Evolutionary conservation across 805 yeast genomes (phyloP), one percentile per base, ranked within the genome.

Genomic region (Cyberlindnera samutprakarnensis): DNA sequence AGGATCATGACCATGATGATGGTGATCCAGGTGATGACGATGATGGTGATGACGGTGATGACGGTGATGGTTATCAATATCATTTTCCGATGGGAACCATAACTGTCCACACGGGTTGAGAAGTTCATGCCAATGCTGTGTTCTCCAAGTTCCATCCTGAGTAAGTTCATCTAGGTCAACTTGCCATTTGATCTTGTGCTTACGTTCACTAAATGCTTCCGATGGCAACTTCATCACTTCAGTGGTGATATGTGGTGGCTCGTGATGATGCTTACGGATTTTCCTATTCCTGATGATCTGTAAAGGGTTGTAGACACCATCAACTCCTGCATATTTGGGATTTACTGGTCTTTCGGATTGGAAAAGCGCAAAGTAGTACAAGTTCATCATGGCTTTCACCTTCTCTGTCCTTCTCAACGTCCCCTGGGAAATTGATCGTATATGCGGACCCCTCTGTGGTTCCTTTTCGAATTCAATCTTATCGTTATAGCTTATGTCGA

Each of bases 241-340:
- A 18, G 68, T 53, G 1, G 66, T 54, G 10, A 70, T 47, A 24
- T 66, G 62, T 3, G 72, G 67, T 22, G 61, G 58, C 35, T 70
- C 72, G 31, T 64, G 66, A 44, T 70, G 59, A 44, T 68, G 69
- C 36, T 68, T 66, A 32, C 83, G 54, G 4, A 78, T 50, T 43
- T 64, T 65, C 36, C 95, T 64, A 54, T 85, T 80, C 35, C 96
- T 60, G 18, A 86, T 73, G n/a, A 78, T 68, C 54, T 84, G 95
- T 27, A 86, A 59, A 4, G 95, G 95, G 49, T 86, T 86, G 60
- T 78, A 86, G 4, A 72, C 68, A 3, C 79, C 83, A 35, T 77
- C 85, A 3, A 80, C 69, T 2, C 71, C 72, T 2, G 64, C 30
- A 28, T 38, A 47, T 26, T 33, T 33, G 3, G 44, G 38, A 20